phyloP scores from a whole-genome alignment of 1,284 basidiomycete species.

The Leccinum proliferum region DNA sequence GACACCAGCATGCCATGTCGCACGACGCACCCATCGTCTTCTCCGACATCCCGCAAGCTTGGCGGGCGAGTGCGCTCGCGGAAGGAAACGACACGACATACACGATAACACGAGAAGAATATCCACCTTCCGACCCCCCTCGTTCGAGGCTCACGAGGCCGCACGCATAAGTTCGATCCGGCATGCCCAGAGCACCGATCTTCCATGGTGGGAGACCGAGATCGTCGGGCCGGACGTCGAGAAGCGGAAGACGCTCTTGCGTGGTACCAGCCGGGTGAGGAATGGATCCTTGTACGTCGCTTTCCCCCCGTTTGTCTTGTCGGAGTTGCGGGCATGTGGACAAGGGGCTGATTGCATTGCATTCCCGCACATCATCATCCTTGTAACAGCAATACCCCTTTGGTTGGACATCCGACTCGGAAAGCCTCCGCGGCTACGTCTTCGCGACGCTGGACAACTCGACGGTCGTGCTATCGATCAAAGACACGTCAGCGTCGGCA shows the following conservation, averaged over 20 bases:
- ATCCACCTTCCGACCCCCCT: constrained; percentile 45
- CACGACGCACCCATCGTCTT: constrained; percentile 53
- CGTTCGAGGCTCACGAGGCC: constrained; percentile 42
- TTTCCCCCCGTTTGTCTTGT: neutral
- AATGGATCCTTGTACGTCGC: constrained; percentile 59
- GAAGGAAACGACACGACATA: constrained; percentile 28
- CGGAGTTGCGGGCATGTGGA: neutral
- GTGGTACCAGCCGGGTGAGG: constrained; percentile 74
- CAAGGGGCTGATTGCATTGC: neutral
- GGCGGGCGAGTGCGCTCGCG: constrained; percentile 1
- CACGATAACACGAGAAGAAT: constrained; percentile 35
- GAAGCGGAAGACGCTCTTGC: constrained; percentile 67
- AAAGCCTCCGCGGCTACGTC: constrained; percentile 90
- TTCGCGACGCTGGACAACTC: constrained; percentile 81
- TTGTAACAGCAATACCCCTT: constrained; percentile 67
- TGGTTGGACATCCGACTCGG: constrained; percentile 86
- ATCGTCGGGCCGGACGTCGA: constrained; percentile 67
- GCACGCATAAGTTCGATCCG: constrained; percentile 48
- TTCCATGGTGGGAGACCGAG: constrained; percentile 62
- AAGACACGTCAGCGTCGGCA: constrained; percentile 84
- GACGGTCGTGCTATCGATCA: constrained; percentile 88
- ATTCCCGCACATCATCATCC: neutral
- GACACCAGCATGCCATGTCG: constrained; percentile 62
- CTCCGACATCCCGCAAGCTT: constrained; percentile 39
- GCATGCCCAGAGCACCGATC: constrained; percentile 39